phyloP scores from a whole-genome alignment of 768 basidiomycete genomes.

The Cytidiella melzeri region DNA sequence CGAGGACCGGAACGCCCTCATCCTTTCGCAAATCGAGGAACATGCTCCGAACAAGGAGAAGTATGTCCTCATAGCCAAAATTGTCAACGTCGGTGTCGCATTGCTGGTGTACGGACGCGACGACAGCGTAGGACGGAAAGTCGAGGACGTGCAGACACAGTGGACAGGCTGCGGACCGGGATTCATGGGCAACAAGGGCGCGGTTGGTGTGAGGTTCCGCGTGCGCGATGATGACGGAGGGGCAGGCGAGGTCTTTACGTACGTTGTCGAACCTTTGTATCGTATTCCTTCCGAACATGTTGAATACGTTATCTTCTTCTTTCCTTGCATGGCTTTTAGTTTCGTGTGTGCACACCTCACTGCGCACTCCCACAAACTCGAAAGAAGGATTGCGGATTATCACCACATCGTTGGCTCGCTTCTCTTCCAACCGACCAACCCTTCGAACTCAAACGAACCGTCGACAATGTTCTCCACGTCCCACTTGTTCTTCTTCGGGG shows the following conservation, averaged over 20 bases:
- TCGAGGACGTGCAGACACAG: conserved; percentile 62
- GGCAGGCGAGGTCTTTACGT: conserved; percentile 81
- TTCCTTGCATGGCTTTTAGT: conserved; percentile 31
- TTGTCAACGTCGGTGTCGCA: conserved; percentile 84
- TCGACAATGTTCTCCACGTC: conserved; percentile 79
- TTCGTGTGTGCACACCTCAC: conserved; percentile 93
- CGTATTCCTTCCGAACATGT: not conserved
- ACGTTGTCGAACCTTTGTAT: conserved; percentile 27
- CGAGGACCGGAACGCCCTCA: conserved; percentile 61
- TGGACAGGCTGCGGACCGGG: conserved; percentile 71
- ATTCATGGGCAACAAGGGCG: conserved; percentile 94
- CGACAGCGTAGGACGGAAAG: conserved; percentile 50
- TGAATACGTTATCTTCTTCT: conserved; percentile 4
- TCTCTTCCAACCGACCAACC: conserved; percentile 57
- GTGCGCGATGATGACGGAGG: conserved; percentile 49
- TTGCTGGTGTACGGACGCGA: conserved; percentile 83
- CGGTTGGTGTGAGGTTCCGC: conserved; percentile 82
- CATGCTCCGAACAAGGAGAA: conserved; percentile 66
- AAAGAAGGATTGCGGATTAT: conserved; percentile 69
- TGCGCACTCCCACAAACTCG: conserved; percentile 64
- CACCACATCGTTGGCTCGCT: conserved; percentile 74
- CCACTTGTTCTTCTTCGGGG: conserved; percentile 90
- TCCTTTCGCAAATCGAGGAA: conserved; percentile 66
- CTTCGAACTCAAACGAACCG: conserved; percentile 27
- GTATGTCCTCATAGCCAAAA: conserved; percentile 73